Evolutionary conservation across 768 basidiomycete genomes (phyloP), one percentile per base, ranked within the genome.

Genomic region (Sarcodon aspratus): DNA sequence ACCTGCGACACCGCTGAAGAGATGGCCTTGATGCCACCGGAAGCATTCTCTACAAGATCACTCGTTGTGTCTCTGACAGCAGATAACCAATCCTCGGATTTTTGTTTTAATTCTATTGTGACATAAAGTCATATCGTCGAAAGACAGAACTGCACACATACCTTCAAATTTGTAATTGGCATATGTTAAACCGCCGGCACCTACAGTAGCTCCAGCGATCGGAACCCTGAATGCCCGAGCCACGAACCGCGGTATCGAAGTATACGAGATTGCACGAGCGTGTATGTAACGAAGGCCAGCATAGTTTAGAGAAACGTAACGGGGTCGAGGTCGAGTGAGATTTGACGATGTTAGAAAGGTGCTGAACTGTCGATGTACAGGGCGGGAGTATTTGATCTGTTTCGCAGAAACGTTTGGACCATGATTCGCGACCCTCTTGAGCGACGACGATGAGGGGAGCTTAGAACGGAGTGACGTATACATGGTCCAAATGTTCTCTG

Each of bases 81-180:
- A 35, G 64, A 69, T 38, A 87, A 71, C 79, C 84, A 88, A 18
- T 66, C 82, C 11, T 69, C 67, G 1, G 89, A 82, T 51, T 71
- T 76, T 58, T 77, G 82, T 57, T 78, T 72, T 57, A 90, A 72
- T 62, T 91, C 89, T 92, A 47, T 7, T 10, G 38, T 18, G 21
- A 15, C 37, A 27, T 48, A 33, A 15, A 15, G 51, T 31, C 31
- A n/a, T n/a, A 31, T 50, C 32, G 47, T 54, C 35, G 46, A 13
- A 40, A 21, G 2, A 46, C 33, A 4, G 47, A 17, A 18, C 33
- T 38, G 7, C 0, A 48, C 33, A 65, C 75, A 55, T 52, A 91
- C 94, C 90, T 71, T 98, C 94, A 58, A 95, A 83, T 68, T 93
- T 93, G 71, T 95, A 95, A 63, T 95, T 93, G 17, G 92, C 94